Base-by-base conservation (phyloP, 768 basidiomycete species). In the Tephrocybe sp. region DNA sequence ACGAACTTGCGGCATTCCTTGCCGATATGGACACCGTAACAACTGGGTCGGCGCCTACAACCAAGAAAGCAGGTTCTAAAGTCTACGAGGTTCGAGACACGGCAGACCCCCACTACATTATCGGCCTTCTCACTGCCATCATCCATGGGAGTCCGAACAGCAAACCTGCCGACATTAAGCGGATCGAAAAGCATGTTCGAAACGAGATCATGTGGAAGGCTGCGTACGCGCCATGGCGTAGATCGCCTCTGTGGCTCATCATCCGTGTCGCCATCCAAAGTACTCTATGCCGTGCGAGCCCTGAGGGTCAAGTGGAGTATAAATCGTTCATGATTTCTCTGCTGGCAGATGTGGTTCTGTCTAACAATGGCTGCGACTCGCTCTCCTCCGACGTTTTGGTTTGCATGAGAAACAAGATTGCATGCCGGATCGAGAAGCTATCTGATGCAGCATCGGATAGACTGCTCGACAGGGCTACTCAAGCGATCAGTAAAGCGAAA, bases 211-310 rank as follows among this genome's bases (percentile, higher is more conserved):
- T 75, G 19, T 76, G 76, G 73, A 31, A 65, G 3, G 47, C 63
- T 18, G 62, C 72, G 2, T 41, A 54, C 25, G 60, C 67, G 47
- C 80, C 65, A 11, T 82, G 79, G 79, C 63, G 81, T 22, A 66
- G 80, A 18, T 76, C 77, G 5, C 62, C 76, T 0, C 62, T 78
- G 9, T 82, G 79, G 79, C 70, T 80, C 4, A 55, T 78, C 12
- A 59, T 78, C 27, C 73, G 79, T 9, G 74, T 82, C 3, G 66
- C 68, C 0, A 53, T 78, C 21, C 77, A 79, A 55, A 74, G 67
- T 0, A 65, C 70, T 0, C 57, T 70, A 18, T 51, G 30, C 19
- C 53, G 40, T 13, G 44, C 44, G 4, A 45, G 56, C 5, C 36
- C 22, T 6, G 37, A 55, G 2, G 45, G 47, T 11, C 56, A 26